Base-by-base conservation (phyloP, 345 rosid species). In the Gossypium sturtianum region DNA sequence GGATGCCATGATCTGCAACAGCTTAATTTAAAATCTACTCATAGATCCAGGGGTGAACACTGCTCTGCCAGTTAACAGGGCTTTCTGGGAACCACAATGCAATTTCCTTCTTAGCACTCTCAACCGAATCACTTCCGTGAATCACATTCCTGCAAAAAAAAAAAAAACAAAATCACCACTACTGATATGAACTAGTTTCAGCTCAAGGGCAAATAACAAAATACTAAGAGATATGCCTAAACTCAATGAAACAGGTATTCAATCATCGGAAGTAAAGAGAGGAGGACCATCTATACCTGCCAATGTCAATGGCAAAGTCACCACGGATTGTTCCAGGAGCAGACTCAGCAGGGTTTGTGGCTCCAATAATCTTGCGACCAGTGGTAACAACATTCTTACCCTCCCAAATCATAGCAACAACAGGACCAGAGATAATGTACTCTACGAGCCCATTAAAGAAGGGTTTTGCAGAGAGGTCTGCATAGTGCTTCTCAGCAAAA, bases 261-360 rank as follows among this genome's bases (percentile, higher is more conserved):
- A 41, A 41, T 13, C 47, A 13, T 5, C 22, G 12, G 17, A 13
- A 22, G 41, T 34, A 4, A 34, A 34, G 41, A n/a, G 5, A 38
- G 2, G 5, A 56, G 9, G 7, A 72, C 53, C 2, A 61, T 9
- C 4, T 60, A 27, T 77, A 89, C 97, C 97, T 88, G 84, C 98
- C 99, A 74, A 90, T 90, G 61, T 91, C 96, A 75, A 95, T 87
- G 0, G 98, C 96, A 53, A 77, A 90, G 72, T 93, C 98, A 6
- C 99, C 99, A 66, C 99, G 96, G 80, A 95, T 95, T 48, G 99
- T 95, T 77, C 98, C 97, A 11, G 99, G 96, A 56, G 91, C 97
- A 62, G 98, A 85, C 0, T 85, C 89, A 0, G 97, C 87, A 29
- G 99, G 99, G 85, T 95, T 95, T 45, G 99, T 95, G n/a, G 96